phyloP scores from a whole-genome alignment of 495 filamentous ascomycete genomes.

The Margaritispora aquatica region DNA sequence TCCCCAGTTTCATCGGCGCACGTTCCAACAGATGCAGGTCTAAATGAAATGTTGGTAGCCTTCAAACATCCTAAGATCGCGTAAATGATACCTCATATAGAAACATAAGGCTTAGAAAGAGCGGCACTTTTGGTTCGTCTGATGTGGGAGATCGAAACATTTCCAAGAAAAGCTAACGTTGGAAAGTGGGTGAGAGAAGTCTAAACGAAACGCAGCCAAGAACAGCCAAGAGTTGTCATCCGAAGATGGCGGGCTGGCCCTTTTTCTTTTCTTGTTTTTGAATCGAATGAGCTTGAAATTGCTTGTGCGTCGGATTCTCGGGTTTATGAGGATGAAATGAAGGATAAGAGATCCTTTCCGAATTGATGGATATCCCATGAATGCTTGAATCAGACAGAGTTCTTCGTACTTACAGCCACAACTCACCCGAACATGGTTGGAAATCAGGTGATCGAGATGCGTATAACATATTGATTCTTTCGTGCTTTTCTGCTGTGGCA shows the following conservation, averaged over 20 bases:
- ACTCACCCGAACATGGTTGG: too few species aligned
- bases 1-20: neutral
- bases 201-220: slow-evolving; percentile 1
- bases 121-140: neutral
- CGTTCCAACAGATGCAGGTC: neutral
- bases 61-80: neutral
- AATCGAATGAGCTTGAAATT: neutral
- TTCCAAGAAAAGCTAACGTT: neutral
- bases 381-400: too few species aligned
- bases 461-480: too few species aligned
- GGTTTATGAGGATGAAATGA: neutral
- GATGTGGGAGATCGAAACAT: neutral
- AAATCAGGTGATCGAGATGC: too few species aligned
- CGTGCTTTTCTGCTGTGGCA: too few species aligned
- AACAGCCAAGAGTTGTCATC: neutral
- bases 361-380: neutral
- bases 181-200: neutral
- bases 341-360: neutral
- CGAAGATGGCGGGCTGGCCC: neutral
- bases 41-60: neutral
- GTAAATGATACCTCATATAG: neutral
- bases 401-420: too few species aligned
- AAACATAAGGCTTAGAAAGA: neutral
- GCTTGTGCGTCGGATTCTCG: neutral
- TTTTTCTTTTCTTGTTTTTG: neutral